Percentiles rank a stretch among this genome's conserved stretches.
Evolutionary conservation across 768 basidiomycete genomes (phyloP).

Genomic region (Lactifluus echinatus): DNA sequence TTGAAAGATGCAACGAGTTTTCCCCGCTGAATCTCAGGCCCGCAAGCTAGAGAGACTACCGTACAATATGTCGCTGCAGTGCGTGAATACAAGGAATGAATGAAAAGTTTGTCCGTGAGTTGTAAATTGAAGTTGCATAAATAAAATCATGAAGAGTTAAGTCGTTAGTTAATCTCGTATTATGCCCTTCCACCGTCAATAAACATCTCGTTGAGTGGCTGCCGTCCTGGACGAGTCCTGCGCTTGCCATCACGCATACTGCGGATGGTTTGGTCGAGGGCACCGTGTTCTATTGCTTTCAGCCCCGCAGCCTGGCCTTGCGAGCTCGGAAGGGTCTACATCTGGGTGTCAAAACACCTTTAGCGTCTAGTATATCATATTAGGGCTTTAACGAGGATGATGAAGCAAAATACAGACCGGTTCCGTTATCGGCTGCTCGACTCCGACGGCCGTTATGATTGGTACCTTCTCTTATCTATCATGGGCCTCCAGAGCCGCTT

Average conservation of each 20-base stretch:
- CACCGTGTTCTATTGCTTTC: slow-evolving; percentile 62
- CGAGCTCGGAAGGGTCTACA: slow-evolving; percentile 29
- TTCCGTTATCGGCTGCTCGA: slow-evolving; percentile 6
- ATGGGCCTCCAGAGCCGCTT: slow-evolving; percentile 62
- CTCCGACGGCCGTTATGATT: slow-evolving; percentile 12
- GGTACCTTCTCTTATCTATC: slow-evolving; percentile 31
- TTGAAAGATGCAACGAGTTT: slow-evolving; percentile 47
- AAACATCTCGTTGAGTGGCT: slow-evolving; percentile 74
- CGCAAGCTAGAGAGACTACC: background rate
- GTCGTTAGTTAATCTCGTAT: slow-evolving; percentile 21
- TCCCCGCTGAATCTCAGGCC: slow-evolving; percentile 46
- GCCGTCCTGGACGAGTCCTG: slow-evolving; percentile 36
- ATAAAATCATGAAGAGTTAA: background rate
- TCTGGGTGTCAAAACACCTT: slow-evolving; percentile 28
- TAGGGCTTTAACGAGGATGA: background rate
- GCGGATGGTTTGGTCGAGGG: slow-evolving; percentile 77
- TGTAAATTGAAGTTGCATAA: background rate
- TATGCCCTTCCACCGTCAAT: slow-evolving; percentile 46
- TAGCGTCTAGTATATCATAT: slow-evolving; percentile 32
- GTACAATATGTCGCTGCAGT: too few species aligned
- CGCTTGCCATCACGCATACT: slow-evolving; percentile 64
- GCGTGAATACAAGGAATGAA: slow-evolving; percentile 6
- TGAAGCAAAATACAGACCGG: slow-evolving; percentile 6
- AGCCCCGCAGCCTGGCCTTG: slow-evolving; percentile 37
- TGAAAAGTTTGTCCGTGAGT: too few species aligned